Evolutionary conservation across 129 eudicot species (phyloP).

Genomic region (Ambrosia artemisiifolia): DNA sequence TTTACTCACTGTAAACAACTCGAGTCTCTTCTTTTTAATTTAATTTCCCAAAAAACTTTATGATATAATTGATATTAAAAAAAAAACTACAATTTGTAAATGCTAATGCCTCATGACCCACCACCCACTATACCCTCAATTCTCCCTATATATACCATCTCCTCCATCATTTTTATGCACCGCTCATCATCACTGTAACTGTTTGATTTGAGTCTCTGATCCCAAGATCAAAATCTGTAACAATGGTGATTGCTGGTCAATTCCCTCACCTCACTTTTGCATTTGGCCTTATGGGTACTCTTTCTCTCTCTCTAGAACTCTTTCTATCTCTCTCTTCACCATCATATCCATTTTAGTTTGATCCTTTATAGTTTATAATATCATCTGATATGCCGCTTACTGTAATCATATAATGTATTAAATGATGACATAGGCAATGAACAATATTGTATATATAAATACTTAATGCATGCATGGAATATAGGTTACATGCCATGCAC

Average conservation of each 20-base stretch:
- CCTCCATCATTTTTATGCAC: slow-evolving; percentile 26
- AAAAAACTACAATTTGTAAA: not conserved
- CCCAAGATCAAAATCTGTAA: not conserved
- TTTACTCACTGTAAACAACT: not conserved
- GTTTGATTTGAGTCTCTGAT: slow-evolving; percentile 29
- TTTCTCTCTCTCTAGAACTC: not conserved
- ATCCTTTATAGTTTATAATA: not conserved
- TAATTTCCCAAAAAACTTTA: slow-evolving; percentile 17
- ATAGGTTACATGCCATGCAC: slow-evolving; percentile 11
- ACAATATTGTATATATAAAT: not conserved
- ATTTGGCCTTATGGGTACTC: slow-evolving; percentile 79
- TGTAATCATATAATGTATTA: not conserved
- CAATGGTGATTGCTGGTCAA: slow-evolving; percentile 33
- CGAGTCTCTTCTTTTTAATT: slow-evolving; percentile 8
- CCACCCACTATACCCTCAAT: slow-evolving; percentile 8
- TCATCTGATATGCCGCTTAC: not conserved
- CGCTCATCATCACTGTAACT: slow-evolving; percentile 20
- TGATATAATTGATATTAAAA: not conserved
- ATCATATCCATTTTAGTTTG: not conserved
- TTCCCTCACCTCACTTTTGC: slow-evolving; percentile 56
- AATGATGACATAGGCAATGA: not conserved
- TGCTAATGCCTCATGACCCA: slow-evolving; percentile 6
- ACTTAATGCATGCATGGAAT: slow-evolving; percentile 27
- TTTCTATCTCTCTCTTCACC: not conserved
- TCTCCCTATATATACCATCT: slow-evolving; percentile 25